Base-by-base conservation (phyloP, 768 basidiomycete genomes). In the Suillus discolor region DNA sequence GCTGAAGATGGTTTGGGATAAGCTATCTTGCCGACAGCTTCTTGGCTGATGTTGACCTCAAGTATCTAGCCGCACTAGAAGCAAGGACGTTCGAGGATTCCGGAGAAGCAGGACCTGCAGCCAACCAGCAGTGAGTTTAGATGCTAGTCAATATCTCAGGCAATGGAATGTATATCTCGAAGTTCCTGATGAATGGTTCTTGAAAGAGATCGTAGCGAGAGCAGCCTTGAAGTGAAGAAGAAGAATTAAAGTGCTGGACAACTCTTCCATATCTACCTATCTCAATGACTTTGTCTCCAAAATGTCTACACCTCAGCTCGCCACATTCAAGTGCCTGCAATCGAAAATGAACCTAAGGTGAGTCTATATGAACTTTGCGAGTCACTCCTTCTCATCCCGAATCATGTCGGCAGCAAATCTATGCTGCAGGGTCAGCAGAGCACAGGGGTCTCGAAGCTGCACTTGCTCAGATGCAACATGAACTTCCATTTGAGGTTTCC, bases 281-380 rank as follows among this genome's bases (percentile, higher is more conserved):
- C 49, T 57, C 66, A 55, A 45, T 49, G 44, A 57, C 44, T 44
- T 63, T 63, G 62, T 49, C 69, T 72, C 74, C 72, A 81, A 72
- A 73, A 91, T 90, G 89, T 73, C 86, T 49, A 85, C 84, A 63
- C 87, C 92, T 55, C 91, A 92, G 72, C 89, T 97, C 55, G 95
- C 93, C 25, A 71, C 87, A 4, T 97, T 96, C 88, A 91, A 89
- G 75, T 94, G 64, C 97, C 97, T 25, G 82, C 78, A 28, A 83
- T 96, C 73, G 85, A 91, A 64, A 99, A 99, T 89, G 97, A 99
- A 79, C 92, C 94, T 51, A 91, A 97, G 92, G 94, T 94, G 71
- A 71, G 83, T 74, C 53, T n/a, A 45, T 39, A 8, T n/a, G 9
- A 59, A 6, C n/a, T 38, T 34, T 3, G 23, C 55, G 6, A 39